Conservation (phyloP, 2,329 filamentous ascomycete genomes). For the Pseudocercospora musae region DNA sequence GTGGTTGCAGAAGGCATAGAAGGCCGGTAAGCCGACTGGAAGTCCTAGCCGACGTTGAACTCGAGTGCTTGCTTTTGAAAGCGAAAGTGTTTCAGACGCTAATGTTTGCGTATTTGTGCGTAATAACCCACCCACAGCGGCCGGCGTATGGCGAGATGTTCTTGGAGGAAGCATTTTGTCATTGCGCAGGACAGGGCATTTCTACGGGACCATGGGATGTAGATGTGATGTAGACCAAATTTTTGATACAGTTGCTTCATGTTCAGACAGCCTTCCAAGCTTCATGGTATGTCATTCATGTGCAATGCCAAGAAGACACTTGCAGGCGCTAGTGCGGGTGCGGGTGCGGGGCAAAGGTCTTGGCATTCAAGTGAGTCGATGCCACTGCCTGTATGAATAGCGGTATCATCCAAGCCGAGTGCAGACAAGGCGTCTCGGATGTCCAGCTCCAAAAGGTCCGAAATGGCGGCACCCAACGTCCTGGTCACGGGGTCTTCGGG, state of each 20-base stretch:
- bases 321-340: no score
- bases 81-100: background rate
- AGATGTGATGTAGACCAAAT: background rate
- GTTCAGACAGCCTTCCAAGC: background rate
- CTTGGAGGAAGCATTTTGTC: background rate
- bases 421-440: background rate
- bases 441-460: background rate
- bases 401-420: background rate
- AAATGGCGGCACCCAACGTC: slow-evolving; percentile 13
- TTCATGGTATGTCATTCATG: slow-evolving; percentile 9
- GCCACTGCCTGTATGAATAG: no score
- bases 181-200: background rate
- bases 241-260: background rate
- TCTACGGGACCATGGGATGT: background rate
- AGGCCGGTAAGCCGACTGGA: background rate
- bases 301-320: slow-evolving; percentile 1
- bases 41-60: background rate
- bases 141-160: background rate
- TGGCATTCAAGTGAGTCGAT: background rate
- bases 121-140: background rate
- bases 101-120: background rate
- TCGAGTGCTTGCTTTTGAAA: background rate
- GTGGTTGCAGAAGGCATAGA: slow-evolving; percentile 45
- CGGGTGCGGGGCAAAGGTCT: no score
- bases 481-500: slow-evolving; percentile 20